Evolutionary conservation across 2,329 filamentous ascomycete genomes (phyloP), one percentile per base, ranked within the genome.

Genomic region (Exophiala spinifera): DNA sequence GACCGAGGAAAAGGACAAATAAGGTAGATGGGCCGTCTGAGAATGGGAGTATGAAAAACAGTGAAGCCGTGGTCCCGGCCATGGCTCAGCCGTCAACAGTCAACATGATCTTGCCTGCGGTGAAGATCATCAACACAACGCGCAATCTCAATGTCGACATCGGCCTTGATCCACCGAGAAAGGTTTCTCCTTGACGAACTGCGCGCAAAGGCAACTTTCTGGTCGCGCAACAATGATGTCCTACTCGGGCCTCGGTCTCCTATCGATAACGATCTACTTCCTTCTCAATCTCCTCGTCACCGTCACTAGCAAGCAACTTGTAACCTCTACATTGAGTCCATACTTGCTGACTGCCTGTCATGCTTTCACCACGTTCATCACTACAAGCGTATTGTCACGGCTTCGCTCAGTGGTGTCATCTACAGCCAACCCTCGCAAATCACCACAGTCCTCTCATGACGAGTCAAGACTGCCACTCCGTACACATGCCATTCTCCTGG

Each of bases 271-370:
- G 11, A 17, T 49, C 10, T 59, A 59, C 28, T 56, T 59, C 46
- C 3, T 48, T 11, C 53, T 59, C 20, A 59, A 59, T 37, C 49
- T 59, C 19, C 20, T 56, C 20, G 53, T 59, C n/a, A 59, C 56
- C 11, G 4, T 59, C 21, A 56, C 46, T 7, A 59, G 51, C 40
- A 56, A 51, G 42, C 40, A 45, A 8, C 28, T 58, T 17, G 33
- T 56, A n/a, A 46, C 49, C 3, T 25, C 25, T 13, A 50, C 40
- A 4, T 25, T 37, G 14, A 49, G 49, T 20, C 53, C 56, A 15
- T 59, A 55, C 42, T 46, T 59, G 1, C 46, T 59, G 21, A 55
- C 56, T 11, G 49, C 49, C 6, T 49, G 43, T 19, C 56, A 59
- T 37, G 56, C 53, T 6, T 25, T 50, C 25, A 23, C 45, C n/a